Evolutionary conservation across 2,329 filamentous ascomycete genomes (phyloP), one percentile per base, ranked within the genome.

Genomic region (Macrophomina tecta): DNA sequence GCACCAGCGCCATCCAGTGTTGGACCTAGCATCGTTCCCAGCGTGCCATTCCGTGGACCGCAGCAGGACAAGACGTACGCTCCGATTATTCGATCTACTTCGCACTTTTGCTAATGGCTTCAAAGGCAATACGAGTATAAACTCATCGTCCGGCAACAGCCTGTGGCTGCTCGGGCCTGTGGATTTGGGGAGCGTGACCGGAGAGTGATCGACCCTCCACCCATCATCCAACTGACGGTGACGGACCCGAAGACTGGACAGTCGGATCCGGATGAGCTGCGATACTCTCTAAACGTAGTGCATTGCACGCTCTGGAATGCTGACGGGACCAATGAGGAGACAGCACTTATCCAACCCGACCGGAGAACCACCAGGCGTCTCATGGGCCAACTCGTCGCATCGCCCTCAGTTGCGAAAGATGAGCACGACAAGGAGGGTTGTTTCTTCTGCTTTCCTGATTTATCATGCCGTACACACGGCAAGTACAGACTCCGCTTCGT

Each of bases 381-480:
- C 48, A 94, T 94, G 90, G 92, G 92, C 18, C 91, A 91, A 7
- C 80, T 93, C 7, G 91, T 94, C 3, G 88, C 90, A 6, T 91
- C 90, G 0, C 90, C 91, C 0, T 94, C 93, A 70, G 87, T 91
- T 5, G 91, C 91, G 7, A 84, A 87, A 64, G 92, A 95, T 74
- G 91, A 94, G 73, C 83, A 88, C 64, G 87, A 88, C 64, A 79
- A 86, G 28, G 90, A 93, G 69, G 91, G 92, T 1, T 93, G 90
- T 73, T 95, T 94, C 82, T 95, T 94, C 78, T 92, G 91, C 75
- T 95, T 95, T 75, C 90, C 91, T 0, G 92, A 95, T 74, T 83
- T 95, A 23, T 93, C 90, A 4, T 93, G 91, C 75, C 87, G 92
- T 40, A 93, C 90, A 0, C 89, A 91, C 1, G 92, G 92, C 23